These are phyloP conservation scores for Penicillium simplicissimum DNA, from an alignment of 495 filamentous ascomycete genomes.

Conservation along the genomic window DNA sequence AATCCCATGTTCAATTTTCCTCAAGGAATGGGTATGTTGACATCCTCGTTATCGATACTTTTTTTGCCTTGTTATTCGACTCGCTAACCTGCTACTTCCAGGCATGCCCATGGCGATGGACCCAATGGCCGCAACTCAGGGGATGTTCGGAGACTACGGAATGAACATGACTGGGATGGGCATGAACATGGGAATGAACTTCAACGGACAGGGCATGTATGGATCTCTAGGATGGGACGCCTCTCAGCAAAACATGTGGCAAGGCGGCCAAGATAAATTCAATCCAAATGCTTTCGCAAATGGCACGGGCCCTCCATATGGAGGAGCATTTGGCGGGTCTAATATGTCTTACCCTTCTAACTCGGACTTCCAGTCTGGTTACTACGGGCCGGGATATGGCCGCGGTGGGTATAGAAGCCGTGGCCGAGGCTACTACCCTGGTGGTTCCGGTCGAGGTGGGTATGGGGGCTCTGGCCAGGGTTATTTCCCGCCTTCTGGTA, in stretches of 20 bases:
- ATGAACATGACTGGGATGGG: constrained; percentile 94
- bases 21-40: constrained; percentile 72
- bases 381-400: constrained; percentile 54
- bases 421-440: constrained; percentile 58
- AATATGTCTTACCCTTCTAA: constrained; percentile 63
- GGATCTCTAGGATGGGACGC: constrained; percentile 61
- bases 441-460: constrained; percentile 57
- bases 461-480: constrained; percentile 42
- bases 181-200: constrained; percentile 81
- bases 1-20: constrained; percentile 73
- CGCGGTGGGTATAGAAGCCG: constrained; percentile 66
- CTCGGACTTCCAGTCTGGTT: constrained; percentile 64
- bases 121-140: constrained; percentile 82
- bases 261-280: constrained; percentile 69
- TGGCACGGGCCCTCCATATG: constrained; percentile 84
- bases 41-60: neutral
- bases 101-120: constrained; percentile 86
- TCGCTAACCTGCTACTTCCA: constrained; percentile 29
- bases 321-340: constrained; percentile 75
- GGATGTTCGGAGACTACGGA: constrained; percentile 85
- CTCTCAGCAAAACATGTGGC: constrained; percentile 65
- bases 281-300: constrained; percentile 71
- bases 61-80: neutral
- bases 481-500: constrained; percentile 38
- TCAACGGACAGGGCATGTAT: constrained; percentile 65